A percentile compares a stretch with the other conserved stretches of the same genome.
phyloP scores from a whole-genome alignment of 768 basidiomycete species.

The Russula olivacea region DNA sequence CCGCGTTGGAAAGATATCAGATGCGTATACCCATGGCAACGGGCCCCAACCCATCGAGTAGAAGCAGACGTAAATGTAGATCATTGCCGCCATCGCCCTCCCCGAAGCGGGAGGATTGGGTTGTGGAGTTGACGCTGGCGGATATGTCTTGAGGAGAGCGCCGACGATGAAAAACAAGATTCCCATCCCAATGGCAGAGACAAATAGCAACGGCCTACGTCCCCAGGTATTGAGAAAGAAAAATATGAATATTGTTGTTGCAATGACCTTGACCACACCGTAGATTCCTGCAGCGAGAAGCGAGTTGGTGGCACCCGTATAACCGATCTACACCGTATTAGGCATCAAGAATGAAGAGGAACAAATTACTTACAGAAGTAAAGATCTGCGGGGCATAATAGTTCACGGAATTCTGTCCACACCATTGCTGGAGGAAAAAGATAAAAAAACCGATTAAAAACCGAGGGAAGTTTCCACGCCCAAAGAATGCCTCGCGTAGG shows the following conservation, averaged over 20 bases:
- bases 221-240: conserved; percentile 63
- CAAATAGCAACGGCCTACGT: conserved; percentile 62
- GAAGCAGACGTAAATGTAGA: conserved; percentile 84
- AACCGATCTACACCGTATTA: conserved; percentile 49
- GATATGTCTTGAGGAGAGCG: conserved; percentile 74
- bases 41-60: conserved; percentile 87
- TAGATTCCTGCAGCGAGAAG: conserved; percentile 72
- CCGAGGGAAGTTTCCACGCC: conserved; percentile 74
- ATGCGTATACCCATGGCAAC: conserved; percentile 53
- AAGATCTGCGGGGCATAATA: conserved; percentile 77
- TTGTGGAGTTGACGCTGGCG: conserved; percentile 39
- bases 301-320: conserved; percentile 49
- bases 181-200: conserved; percentile 76
- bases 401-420: conserved; percentile 74
- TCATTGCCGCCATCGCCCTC: conserved; percentile 79
- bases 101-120: conserved; percentile 41
- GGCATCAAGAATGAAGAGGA: not conserved
- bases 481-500: conserved; percentile 64
- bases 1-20: conserved; percentile 83
- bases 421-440: conserved; percentile 78
- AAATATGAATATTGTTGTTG: conserved; percentile 61
- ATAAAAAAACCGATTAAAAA: conserved; percentile 82
- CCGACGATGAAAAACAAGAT: conserved; percentile 77
- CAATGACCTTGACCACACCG: conserved; percentile 59
- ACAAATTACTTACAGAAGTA: conserved; percentile 41